Conservation (phyloP, 495 filamentous ascomycete genomes). For the Polyplosphaeria fusca region DNA sequence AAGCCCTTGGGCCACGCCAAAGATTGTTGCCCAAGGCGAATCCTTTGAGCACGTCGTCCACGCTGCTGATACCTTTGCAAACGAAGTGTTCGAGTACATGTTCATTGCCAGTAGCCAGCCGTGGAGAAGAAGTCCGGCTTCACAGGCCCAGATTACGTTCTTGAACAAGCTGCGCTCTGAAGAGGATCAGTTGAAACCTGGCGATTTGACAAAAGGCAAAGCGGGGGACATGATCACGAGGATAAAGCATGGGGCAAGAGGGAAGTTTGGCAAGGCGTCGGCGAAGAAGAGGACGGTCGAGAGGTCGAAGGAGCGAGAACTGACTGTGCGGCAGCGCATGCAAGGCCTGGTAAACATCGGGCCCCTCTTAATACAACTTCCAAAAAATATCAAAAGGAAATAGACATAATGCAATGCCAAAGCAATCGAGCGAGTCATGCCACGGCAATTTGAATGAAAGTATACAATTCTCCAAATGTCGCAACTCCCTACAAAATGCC, state of each 20-base stretch:
- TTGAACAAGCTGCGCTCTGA: slow-evolving; percentile 64
- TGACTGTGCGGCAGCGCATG: neutral
- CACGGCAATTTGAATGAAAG: too few species aligned
- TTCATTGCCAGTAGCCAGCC: slow-evolving; percentile 56
- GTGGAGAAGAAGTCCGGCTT: slow-evolving; percentile 69
- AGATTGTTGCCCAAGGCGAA: slow-evolving; percentile 55
- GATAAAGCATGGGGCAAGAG: slow-evolving; percentile 75
- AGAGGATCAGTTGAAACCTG: slow-evolving; percentile 52
- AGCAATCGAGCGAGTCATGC: too few species aligned
- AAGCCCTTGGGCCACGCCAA: slow-evolving; percentile 62
- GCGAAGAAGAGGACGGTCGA: slow-evolving; percentile 48
- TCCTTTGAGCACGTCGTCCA: slow-evolving; percentile 71
- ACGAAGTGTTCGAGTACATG: slow-evolving; percentile 54
- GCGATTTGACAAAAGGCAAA: slow-evolving; percentile 69
- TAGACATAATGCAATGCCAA: too few species aligned
- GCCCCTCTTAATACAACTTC: too few species aligned
- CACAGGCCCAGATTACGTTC: slow-evolving; percentile 64
- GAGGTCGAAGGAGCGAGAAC: slow-evolving; percentile 5
- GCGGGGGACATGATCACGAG: slow-evolving; percentile 94
- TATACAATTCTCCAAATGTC: too few species aligned
- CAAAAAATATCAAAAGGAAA: too few species aligned
- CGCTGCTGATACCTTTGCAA: slow-evolving; percentile 77
- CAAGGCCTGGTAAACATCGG: slow-evolving; percentile 7
- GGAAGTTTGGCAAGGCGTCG: slow-evolving; percentile 57
- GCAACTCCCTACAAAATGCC: too few species aligned